Conservation (phyloP, 805 yeast species). For the Saturnispora dispora region DNA sequence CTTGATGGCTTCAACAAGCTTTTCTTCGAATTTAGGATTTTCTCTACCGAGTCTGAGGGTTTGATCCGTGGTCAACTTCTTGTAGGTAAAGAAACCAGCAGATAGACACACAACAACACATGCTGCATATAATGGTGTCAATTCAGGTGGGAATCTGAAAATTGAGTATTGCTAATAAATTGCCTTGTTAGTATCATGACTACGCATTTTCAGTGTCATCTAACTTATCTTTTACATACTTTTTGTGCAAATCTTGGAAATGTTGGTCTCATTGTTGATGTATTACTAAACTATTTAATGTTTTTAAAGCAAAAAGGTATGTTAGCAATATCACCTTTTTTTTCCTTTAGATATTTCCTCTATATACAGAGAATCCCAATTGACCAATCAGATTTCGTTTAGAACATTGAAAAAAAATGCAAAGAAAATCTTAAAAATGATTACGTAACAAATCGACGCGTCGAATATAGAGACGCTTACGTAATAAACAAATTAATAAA, state of each 20-base stretch:
- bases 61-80: conserved; percentile 40
- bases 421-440: too few species aligned
- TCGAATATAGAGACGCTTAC: neutral
- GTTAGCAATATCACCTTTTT: neutral
- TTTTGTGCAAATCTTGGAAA: conserved; percentile 4
- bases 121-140: conserved; percentile 49
- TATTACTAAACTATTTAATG: neutral
- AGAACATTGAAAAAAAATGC: neutral
- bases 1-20: conserved; percentile 28
- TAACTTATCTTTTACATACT: neutral
- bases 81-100: conserved; percentile 44
- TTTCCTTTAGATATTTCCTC: neutral
- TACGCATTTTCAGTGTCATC: neutral
- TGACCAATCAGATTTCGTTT: neutral
- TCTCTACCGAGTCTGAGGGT: conserved; percentile 41
- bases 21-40: conserved; percentile 35
- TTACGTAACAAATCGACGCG: neutral
- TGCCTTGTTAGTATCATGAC: neutral
- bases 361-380: neutral
- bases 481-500: too few species aligned
- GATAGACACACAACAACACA: conserved; percentile 43
- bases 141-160: conserved; percentile 40
- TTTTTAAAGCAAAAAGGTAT: neutral
- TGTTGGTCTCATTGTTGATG: conserved; percentile 5
- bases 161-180: conserved; percentile 13